These are phyloP conservation scores for Beauveria bassiana DNA, from an alignment of 2,329 filamentous ascomycete species.

Conservation along the genomic window DNA sequence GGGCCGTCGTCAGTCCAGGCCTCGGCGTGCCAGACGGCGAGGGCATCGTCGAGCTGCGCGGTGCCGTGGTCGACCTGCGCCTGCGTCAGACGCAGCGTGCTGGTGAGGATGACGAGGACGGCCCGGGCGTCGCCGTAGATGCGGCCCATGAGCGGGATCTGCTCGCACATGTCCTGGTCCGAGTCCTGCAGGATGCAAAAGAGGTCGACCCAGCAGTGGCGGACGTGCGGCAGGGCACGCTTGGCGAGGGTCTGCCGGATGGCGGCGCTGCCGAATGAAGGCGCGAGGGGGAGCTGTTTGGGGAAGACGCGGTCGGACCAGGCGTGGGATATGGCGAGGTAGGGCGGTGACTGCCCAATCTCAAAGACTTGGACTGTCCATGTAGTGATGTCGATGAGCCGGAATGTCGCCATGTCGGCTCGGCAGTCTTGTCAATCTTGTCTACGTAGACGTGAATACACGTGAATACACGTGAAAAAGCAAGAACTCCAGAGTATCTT, in stretches of 20 bases:
- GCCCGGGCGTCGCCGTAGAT: neutral
- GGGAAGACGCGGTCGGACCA: slow-evolving; percentile 1
- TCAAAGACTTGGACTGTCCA: neutral
- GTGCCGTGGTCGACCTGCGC: neutral
- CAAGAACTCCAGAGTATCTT: no score
- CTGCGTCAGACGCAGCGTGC: neutral
- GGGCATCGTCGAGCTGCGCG: neutral
- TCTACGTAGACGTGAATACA: no score
- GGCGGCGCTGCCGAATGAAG: neutral
- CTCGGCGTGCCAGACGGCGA: neutral
- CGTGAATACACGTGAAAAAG: no score
- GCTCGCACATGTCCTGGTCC: neutral
- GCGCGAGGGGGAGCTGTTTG: neutral
- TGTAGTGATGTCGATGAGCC: neutral
- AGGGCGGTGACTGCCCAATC: neutral
- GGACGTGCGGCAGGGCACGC: neutral
- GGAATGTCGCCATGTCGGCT: neutral
- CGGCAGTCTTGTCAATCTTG: neutral
- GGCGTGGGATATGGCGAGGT: neutral
- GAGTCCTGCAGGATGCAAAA: slow-evolving; percentile 6
- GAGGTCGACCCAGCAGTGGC: slow-evolving; percentile 4
- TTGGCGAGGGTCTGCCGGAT: neutral
- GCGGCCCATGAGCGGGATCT: slow-evolving; percentile 1
- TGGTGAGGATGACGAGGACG: neutral
- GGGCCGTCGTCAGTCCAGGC: neutral